A percentile compares a stretch with the other conserved stretches of the same genome.
Conservation (phyloP, 192 early-diverging fungal genomes). For the Backusella tarrabulga region DNA sequence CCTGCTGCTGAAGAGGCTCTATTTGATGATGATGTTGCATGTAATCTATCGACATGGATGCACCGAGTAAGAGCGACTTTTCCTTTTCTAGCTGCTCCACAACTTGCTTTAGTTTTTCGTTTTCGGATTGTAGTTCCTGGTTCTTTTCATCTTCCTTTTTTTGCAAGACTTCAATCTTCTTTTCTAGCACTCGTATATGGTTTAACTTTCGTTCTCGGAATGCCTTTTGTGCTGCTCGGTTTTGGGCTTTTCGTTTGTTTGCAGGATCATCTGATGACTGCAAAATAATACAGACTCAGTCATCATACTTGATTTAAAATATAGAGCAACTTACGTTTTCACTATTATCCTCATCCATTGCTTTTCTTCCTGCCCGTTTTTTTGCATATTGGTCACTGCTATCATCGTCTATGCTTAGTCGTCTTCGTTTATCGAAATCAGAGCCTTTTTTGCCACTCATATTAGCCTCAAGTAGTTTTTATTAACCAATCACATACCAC, state of each 20-base stretch:
- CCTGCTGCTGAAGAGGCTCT: not conserved
- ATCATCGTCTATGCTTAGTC: not conserved
- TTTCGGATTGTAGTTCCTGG: not conserved
- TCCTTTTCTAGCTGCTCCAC: not conserved
- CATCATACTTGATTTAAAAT: not conserved
- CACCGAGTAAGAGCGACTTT: not conserved
- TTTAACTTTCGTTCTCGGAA: constrained; percentile 86
- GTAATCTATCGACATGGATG: not conserved
- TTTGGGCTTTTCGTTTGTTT: constrained; percentile 66
- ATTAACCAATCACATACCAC: not conserved
- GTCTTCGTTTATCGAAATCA: not conserved
- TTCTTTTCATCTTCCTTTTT: constrained; percentile 4
- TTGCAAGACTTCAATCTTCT: constrained; percentile 52
- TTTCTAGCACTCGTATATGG: constrained; percentile 76
- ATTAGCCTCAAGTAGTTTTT: not conserved
- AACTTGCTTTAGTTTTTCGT: constrained; percentile 1
- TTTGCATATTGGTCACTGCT: not conserved
- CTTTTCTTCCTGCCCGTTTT: not conserved
- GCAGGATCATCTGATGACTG: constrained; percentile 13
- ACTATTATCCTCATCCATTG: not conserved
- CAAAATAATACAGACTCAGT: not conserved
- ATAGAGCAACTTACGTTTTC: not conserved
- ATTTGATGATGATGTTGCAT: not conserved
- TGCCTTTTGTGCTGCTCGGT: constrained; percentile 86
- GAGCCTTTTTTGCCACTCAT: not conserved